Conservation (phyloP, 495 filamentous ascomycete genomes). For the Penicillium verhagenii region DNA sequence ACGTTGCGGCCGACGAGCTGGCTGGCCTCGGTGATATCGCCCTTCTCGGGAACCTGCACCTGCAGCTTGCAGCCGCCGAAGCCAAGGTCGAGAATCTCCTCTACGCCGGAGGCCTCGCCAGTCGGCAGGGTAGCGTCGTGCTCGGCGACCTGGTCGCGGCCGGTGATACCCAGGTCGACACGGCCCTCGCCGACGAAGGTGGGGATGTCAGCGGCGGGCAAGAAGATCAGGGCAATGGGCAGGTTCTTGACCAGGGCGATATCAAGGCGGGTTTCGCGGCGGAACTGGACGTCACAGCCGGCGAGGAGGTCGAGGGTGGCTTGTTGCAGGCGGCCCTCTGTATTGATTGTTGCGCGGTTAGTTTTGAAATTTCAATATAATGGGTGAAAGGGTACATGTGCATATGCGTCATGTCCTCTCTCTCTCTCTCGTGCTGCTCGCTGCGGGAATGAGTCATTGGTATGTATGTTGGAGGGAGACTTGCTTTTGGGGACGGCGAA, state of each 20-base stretch:
- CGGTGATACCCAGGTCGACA: conserved; percentile 93
- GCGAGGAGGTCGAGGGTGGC: conserved; percentile 82
- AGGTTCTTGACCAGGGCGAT: conserved; percentile 96
- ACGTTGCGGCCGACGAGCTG: conserved; percentile 92
- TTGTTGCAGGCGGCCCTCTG: conserved; percentile 90
- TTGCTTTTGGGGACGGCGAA: conserved; percentile 97
- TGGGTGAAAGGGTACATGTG: conserved; percentile 7
- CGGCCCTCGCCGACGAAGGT: conserved; percentile 93
- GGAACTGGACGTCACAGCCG: conserved; percentile 94
- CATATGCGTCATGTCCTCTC: conserved; percentile 1
- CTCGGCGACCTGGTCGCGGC: conserved; percentile 87
- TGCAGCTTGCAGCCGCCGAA: conserved; percentile 92
- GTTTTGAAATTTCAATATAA: conserved; percentile 20
- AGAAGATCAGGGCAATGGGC: conserved; percentile 93
- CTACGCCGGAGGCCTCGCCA: conserved; percentile 63
- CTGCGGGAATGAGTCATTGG: conserved; percentile 22
- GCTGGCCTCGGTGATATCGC: conserved; percentile 61
- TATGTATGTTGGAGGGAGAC: conserved; percentile 31
- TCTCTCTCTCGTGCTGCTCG: conserved; percentile 4
- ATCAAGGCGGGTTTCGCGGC: conserved; percentile 86
- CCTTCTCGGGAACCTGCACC: conserved; percentile 92
- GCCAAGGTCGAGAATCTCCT: conserved; percentile 81
- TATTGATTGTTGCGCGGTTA: conserved; percentile 18
- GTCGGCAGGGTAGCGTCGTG: conserved; percentile 69
- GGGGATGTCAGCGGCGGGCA: conserved; percentile 94